Evolutionary conservation across 2,329 filamentous ascomycete species (phyloP).

Genomic region (Ramularia endophylla): DNA sequence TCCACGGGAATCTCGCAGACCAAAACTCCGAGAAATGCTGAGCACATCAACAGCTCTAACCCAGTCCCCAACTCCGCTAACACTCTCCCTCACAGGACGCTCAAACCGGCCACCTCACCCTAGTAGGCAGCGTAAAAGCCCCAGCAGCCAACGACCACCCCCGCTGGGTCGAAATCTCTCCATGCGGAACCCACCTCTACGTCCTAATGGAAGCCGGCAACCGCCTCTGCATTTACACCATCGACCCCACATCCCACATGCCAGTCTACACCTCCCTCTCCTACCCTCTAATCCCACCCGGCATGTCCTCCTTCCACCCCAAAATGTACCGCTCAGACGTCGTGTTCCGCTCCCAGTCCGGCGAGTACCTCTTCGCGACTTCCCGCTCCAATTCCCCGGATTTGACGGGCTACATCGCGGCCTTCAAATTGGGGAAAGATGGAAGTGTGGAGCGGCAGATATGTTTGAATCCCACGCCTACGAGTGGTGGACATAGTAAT

Average conservation of each 20-base stretch:
- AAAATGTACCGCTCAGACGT: constrained; percentile 81
- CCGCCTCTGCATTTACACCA: constrained; percentile 71
- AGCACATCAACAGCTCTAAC: neutral
- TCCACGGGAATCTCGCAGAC: too few species aligned
- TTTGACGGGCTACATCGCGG: constrained; percentile 75
- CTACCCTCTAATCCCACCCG: constrained; percentile 75
- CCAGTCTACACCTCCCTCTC: constrained; percentile 72
- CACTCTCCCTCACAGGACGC: constrained; percentile 33
- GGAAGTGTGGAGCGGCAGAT: constrained; percentile 74
- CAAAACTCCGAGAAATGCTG: too few species aligned
- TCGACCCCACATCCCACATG: constrained; percentile 66
- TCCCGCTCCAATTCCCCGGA: constrained; percentile 71
- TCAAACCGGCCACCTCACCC: constrained; percentile 55
- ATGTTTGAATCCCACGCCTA: constrained; percentile 76
- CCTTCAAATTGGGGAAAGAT: constrained; percentile 60
- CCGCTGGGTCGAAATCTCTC: constrained; percentile 81
- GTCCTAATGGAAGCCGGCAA: constrained; percentile 89
- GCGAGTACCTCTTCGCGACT: constrained; percentile 75
- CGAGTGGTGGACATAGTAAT: constrained; percentile 82
- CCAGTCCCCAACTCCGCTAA: neutral
- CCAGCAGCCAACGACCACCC: constrained; percentile 70
- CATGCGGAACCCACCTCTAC: constrained; percentile 71
- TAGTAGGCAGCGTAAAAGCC: constrained; percentile 68
- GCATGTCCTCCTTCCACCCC: constrained; percentile 48
- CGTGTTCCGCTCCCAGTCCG: constrained; percentile 63